phyloP scores from a whole-genome alignment of 768 basidiomycete genomes.

The Panaeolus papilionaceus region DNA sequence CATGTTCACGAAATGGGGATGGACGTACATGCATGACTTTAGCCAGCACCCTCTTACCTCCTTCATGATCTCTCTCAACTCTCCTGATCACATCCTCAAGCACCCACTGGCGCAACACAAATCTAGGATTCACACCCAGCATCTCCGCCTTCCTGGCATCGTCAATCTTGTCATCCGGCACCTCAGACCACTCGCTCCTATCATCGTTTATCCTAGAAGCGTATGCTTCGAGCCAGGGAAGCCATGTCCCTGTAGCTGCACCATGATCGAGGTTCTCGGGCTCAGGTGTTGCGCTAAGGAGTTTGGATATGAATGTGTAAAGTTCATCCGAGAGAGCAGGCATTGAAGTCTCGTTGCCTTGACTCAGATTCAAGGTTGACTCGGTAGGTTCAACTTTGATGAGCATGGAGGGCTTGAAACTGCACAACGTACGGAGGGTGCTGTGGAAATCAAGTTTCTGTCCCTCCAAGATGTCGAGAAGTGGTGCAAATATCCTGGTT shows the following conservation, averaged over 20 bases:
- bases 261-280: conserved; percentile 48
- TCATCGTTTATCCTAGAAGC: conserved; percentile 63
- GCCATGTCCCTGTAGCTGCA: conserved; percentile 57
- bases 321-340: conserved; percentile 30
- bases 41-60: conserved; percentile 71
- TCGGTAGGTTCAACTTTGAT: conserved; percentile 6
- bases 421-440: conserved; percentile 76
- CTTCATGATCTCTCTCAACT: conserved; percentile 68
- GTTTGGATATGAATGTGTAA: conserved; percentile 46
- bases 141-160: conserved; percentile 55
- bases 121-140: conserved; percentile 81
- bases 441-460: conserved; percentile 88
- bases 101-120: conserved; percentile 94
- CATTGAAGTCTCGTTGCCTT: neutral
- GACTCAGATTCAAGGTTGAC: neutral
- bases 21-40: conserved; percentile 81
- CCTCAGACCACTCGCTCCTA: conserved; percentile 49
- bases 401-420: conserved; percentile 56
- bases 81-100: conserved; percentile 89
- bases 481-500: conserved; percentile 59
- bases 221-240: conserved; percentile 69
- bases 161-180: conserved; percentile 42
- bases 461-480: conserved; percentile 75
- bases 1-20: conserved; percentile 15
- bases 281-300: conserved; percentile 57